Evolutionary conservation across 1,139 yeast genomes (phyloP).

Genomic region (Diutina catenulata): DNA sequence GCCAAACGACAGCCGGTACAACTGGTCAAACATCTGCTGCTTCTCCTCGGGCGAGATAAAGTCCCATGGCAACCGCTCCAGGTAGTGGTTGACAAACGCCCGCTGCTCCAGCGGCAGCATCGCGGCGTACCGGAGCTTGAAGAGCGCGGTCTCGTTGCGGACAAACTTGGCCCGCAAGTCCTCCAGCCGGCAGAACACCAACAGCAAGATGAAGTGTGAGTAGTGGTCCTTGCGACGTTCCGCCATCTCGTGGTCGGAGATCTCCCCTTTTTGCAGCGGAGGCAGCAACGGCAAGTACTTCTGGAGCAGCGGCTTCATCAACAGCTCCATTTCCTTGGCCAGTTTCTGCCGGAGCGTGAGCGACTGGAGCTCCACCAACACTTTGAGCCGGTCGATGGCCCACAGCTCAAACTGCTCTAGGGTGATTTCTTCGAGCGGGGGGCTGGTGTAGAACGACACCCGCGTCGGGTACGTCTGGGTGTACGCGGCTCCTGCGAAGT

Average conservation of each 20-base stretch:
- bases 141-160: conserved; percentile 62
- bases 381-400: conserved; percentile 86
- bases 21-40: conserved; percentile 30
- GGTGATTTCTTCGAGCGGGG: conserved; percentile 79
- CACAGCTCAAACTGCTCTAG: conserved; percentile 86
- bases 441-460: conserved; percentile 56
- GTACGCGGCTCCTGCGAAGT: conserved; percentile 33
- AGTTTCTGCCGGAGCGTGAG: conserved; percentile 55
- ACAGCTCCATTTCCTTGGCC: conserved; percentile 50
- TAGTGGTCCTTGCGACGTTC: conserved; percentile 85
- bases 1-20: conserved; percentile 41
- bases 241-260: conserved; percentile 20
- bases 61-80: conserved; percentile 56
- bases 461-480: conserved; percentile 15
- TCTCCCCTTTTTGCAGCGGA: conserved; percentile 11
- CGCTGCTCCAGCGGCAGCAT: conserved; percentile 62
- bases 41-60: conserved; percentile 58
- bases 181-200: conserved; percentile 85
- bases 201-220: conserved; percentile 75
- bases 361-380: conserved; percentile 76
- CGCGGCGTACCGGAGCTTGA: conserved; percentile 57
- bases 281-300: conserved; percentile 54
- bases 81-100: conserved; percentile 47
- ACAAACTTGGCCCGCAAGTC: conserved; percentile 74
- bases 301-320: conserved; percentile 53